Conservation (phyloP, 2,329 filamentous ascomycete species). For the Tolypocladium sp. region DNA sequence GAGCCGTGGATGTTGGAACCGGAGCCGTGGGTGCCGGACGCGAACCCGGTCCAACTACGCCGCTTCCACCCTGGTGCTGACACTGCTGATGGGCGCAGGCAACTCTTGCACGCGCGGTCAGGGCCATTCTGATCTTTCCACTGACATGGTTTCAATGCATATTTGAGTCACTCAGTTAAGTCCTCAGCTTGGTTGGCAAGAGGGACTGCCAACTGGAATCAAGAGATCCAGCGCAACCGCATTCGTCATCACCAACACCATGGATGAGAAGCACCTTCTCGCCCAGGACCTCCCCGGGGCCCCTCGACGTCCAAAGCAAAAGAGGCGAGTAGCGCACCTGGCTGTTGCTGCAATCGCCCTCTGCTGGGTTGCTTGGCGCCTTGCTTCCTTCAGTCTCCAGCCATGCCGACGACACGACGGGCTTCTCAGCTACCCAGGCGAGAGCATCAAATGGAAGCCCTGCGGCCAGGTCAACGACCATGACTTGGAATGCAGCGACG, state of each 20-base stretch:
- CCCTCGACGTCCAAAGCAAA: not conserved
- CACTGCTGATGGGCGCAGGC: not conserved
- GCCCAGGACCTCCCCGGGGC: not conserved
- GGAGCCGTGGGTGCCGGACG: not conserved
- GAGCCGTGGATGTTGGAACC: not conserved
- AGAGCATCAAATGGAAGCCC: constrained; percentile 26
- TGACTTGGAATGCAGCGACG: constrained; percentile 30
- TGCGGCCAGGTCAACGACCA: constrained; percentile 28
- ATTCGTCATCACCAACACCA: not conserved
- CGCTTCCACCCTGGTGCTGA: not conserved
- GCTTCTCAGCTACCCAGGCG: constrained; percentile 18
- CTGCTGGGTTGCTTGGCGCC: not conserved
- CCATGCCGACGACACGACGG: not conserved
- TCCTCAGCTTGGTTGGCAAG: not conserved
- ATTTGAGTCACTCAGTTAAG: not conserved
- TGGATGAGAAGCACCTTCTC: not conserved
- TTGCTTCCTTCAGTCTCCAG: not conserved
- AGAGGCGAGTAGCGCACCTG: not conserved
- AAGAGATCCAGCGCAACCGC: not conserved
- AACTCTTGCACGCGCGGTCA: not conserved
- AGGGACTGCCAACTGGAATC: not conserved
- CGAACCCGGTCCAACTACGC: not conserved
- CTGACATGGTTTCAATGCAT: not conserved
- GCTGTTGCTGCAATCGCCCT: not conserved
- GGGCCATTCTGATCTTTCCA: not conserved